Percentiles rank a stretch among this genome's conserved stretches.
phyloP scores from a whole-genome alignment of 2,329 filamentous ascomycete genomes.

The Lasiodiplodia theobromae region DNA sequence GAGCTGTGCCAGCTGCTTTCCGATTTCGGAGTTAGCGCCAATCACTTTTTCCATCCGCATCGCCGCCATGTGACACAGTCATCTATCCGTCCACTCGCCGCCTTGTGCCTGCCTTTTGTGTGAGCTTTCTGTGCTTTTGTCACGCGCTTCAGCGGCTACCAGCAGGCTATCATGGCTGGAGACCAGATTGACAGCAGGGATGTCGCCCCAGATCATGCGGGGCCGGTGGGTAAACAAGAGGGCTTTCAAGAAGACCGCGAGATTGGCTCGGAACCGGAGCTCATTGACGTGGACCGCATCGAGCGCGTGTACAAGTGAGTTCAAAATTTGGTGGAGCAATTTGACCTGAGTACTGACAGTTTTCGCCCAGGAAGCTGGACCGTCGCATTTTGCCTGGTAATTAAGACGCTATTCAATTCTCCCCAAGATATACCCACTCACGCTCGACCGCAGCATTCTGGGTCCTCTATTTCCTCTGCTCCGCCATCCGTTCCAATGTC shows the following conservation, averaged over 20 bases:
- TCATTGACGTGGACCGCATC: conserved; percentile 45
- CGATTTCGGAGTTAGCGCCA: conserved; percentile 29
- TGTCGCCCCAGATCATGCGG: conserved; percentile 18
- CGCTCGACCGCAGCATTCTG: conserved; percentile 71
- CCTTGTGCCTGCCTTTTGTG: neutral
- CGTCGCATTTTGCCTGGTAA: conserved; percentile 62
- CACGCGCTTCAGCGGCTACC: neutral
- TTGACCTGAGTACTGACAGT: neutral
- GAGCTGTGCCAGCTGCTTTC: conserved; percentile 18
- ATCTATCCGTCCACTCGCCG: neutral
- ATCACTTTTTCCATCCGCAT: conserved; percentile 8
- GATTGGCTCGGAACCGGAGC: conserved; percentile 34
- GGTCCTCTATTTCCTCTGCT: conserved; percentile 90
- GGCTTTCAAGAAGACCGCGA: conserved; percentile 44
- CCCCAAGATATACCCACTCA: neutral
- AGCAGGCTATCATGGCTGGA: conserved; percentile 7
- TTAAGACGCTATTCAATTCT: conserved; percentile 14
- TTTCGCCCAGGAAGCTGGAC: conserved; percentile 60
- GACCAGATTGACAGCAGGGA: conserved; percentile 19
- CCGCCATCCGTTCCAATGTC: conserved; percentile 89
- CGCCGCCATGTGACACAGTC: conserved; percentile 1
- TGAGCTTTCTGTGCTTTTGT: neutral
- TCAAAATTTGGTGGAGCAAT: rapidly evolving
- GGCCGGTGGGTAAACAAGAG: conserved; percentile 36
- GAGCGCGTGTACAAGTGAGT: conserved; percentile 48